Percentiles rank a stretch among this genome's conserved stretches.
These are phyloP conservation scores for Rhodamnia rubescens DNA, from an alignment of 345 rosid genomes.

Conservation along the genomic window DNA sequence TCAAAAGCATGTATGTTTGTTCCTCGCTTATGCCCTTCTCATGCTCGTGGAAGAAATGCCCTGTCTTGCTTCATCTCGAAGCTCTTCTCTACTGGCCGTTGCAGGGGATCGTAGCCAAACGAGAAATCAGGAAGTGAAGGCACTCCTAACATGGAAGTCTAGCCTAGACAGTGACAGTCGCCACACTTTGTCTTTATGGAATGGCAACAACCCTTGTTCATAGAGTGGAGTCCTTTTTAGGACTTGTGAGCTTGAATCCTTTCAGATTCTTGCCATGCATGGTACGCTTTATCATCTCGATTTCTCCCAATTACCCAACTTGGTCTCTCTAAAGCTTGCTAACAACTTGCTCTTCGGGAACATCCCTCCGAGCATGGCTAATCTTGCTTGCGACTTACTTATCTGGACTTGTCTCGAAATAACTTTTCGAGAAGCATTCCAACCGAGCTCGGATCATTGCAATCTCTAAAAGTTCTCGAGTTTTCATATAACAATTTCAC, in stretches of 20 bases:
- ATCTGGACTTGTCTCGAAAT: neutral
- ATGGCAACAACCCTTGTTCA: too few species aligned
- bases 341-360: neutral
- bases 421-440: neutral
- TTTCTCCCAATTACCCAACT: constrained; percentile 1
- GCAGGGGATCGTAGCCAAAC: neutral
- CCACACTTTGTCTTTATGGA: too few species aligned
- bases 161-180: neutral
- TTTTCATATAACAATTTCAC: neutral
- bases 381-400: neutral
- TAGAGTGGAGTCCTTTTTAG: too few species aligned
- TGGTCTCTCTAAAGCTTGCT: neutral
- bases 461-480: neutral
- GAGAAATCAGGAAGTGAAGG: neutral
- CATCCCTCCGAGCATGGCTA: neutral
- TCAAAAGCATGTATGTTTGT: too few species aligned
- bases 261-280: neutral
- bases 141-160: constrained; percentile 17
- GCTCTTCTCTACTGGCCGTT: neutral
- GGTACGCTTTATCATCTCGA: neutral
- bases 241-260: neutral
- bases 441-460: neutral
- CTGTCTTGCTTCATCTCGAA: neutral
- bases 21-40: neutral
- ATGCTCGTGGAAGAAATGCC: neutral